Evolutionary conservation across 371 early-diverging fungal genomes (phyloP).

Genomic region (Mortierella sp.): DNA sequence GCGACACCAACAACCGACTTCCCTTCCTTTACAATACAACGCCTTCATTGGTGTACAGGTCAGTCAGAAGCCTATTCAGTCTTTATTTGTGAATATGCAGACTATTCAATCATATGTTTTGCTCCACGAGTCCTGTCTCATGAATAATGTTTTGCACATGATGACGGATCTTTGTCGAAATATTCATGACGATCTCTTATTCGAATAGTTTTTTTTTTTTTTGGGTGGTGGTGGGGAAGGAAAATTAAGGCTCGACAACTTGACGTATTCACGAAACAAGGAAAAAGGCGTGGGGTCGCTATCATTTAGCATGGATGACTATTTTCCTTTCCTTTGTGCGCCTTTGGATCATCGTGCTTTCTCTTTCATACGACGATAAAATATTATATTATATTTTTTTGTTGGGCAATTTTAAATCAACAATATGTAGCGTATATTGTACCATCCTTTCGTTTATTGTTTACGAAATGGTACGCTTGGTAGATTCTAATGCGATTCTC

Average conservation of each 20-base stretch:
- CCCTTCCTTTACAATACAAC: slow-evolving; percentile 95
- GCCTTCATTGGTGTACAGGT: slow-evolving; percentile 89
- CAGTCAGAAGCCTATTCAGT: slow-evolving; percentile 16
- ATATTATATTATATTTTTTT: slow-evolving; percentile 19
- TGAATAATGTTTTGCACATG: slow-evolving; percentile 14
- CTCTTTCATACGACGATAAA: slow-evolving; percentile 7
- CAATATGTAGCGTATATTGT: background rate
- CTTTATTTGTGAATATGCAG: slow-evolving; percentile 1
- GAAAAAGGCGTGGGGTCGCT: slow-evolving; percentile 8
- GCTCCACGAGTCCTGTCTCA: background rate
- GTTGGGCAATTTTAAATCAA: slow-evolving; percentile 26
- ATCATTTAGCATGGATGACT: background rate
- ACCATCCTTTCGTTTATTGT: background rate
- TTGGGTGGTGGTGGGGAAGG: background rate
- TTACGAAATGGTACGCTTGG: background rate
- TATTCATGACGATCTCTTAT: no score
- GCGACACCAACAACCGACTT: slow-evolving; percentile 71
- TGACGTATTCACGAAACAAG: background rate
- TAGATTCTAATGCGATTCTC: background rate
- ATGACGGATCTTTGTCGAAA: background rate
- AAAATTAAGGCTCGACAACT: background rate
- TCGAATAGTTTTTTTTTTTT: no score
- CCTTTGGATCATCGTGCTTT: background rate
- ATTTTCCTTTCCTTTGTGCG: background rate
- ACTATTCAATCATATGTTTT: background rate